Conservation (phyloP, 306 rosid species). For the Fragaria vesca region DNA sequence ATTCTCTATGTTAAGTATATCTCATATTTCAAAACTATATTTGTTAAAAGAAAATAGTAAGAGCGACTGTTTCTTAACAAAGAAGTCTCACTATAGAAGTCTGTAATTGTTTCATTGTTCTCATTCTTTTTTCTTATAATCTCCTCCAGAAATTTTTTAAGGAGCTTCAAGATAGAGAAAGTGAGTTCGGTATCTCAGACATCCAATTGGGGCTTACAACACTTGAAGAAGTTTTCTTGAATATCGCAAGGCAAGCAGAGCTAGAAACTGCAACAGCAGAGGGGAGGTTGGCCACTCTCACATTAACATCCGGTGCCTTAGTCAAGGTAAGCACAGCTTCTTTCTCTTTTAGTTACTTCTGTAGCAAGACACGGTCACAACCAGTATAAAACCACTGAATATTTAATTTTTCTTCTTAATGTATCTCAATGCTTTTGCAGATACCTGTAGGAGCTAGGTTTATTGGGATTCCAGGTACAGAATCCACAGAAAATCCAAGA, state of each 20-base stretch:
- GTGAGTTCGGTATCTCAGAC: conserved; percentile 74
- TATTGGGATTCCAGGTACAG: conserved; percentile 81
- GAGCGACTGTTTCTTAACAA: background rate
- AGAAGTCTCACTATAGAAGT: background rate
- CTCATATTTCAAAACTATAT: background rate
- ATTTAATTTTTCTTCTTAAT: background rate
- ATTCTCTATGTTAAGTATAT: background rate
- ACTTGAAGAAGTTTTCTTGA: conserved; percentile 94
- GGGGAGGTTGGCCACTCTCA: conserved; percentile 58
- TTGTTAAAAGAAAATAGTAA: background rate
- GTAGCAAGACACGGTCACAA: background rate
- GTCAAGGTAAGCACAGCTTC: conserved; percentile 40
- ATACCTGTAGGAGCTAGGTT: conserved; percentile 67
- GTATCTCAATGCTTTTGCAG: conserved; percentile 38
- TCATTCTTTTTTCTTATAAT: background rate
- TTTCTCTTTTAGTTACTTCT: background rate
- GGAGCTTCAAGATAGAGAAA: conserved; percentile 68
- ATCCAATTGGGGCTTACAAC: conserved; percentile 83
- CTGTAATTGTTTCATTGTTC: background rate
- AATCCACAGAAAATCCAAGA: conserved; percentile 57
- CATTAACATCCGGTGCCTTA: conserved; percentile 66
- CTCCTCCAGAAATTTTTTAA: conserved; percentile 54
- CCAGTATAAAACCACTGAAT: background rate
- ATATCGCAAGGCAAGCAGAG: conserved; percentile 81
- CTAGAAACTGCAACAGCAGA: conserved; percentile 79